Conservation (phyloP, 31 red algal species). For the Bonnemaisonia californica region DNA sequence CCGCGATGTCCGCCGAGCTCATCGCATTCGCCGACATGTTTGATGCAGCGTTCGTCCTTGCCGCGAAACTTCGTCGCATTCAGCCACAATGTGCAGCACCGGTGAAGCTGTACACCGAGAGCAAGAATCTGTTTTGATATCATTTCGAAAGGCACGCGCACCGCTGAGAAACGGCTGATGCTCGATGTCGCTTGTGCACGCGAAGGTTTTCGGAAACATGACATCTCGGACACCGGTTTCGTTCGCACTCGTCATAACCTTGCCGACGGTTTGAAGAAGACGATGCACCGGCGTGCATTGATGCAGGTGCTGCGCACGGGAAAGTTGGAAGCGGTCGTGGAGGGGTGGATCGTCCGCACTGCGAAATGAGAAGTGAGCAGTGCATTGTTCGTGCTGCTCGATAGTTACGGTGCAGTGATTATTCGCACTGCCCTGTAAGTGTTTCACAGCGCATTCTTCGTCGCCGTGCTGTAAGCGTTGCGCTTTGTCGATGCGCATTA, state of each 20-base stretch:
- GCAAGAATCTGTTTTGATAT: constrained; percentile 3
- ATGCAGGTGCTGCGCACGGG: neutral
- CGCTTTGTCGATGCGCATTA: too few relatives aligned
- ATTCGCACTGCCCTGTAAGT: too few relatives aligned
- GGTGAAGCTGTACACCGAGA: neutral
- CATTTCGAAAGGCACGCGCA: neutral
- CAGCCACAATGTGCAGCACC: neutral
- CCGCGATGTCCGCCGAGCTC: neutral
- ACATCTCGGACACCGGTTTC: constrained; percentile 29
- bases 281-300: neutral
- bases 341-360: constrained; percentile 2
- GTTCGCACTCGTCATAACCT: constrained; percentile 2
- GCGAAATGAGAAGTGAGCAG: too few relatives aligned
- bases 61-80: neutral
- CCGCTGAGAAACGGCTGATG: constrained; percentile 29
- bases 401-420: too few relatives aligned
- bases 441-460: too few relatives aligned
- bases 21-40: constrained; percentile 15
- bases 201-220: neutral
- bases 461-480: too few relatives aligned
- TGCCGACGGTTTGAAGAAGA: constrained; percentile 10
- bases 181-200: constrained; percentile 14
- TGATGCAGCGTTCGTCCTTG: neutral
- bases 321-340: neutral
- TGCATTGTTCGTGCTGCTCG: too few relatives aligned